Evolutionary conservation across 2,329 filamentous ascomycete species (phyloP), one percentile per base, ranked within the genome.

Genomic region (Penicillium freii): DNA sequence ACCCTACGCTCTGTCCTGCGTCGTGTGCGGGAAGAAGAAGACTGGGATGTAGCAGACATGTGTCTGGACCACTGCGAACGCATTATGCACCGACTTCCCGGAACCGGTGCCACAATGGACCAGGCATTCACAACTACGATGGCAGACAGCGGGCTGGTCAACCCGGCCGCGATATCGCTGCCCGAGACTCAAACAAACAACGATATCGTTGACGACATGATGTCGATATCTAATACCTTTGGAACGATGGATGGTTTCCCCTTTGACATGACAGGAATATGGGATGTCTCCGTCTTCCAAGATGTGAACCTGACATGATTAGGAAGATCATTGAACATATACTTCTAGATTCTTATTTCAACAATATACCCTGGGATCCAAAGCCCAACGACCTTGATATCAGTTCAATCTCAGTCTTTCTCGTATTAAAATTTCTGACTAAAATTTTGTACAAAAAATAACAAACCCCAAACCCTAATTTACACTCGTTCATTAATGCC

Each of bases 1-100:
- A 75, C 73, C 3, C 73, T 82, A 42, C 77, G 80, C 38, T 72
- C 75, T 8, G 77, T 80, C 33, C 75, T 83, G 8, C 77, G 78
- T 40, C 72, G 75, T 46, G 78, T 80, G 23, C 73, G 76, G 15
- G 77, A 78, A 31, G 77, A 81, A 50, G 78, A 81, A 62, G 77
- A 81, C 49, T 84, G 82, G 81, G 82, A 84, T 60, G 75, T 84
- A 9, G 81, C 81, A 8, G 78, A 81, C 48, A 82, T 82, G 68
- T 82, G 80, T 44, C 69, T 84, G 4, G 80, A 83, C 40, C 75
- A 78, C 64, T 78, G 77, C 65, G 77, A 79, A 56, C 71, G 72
- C 29, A 76, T 79, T 51, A 69, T 79, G 61, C 75, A 71, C 67
- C 69, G 75, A 42, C 74, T 76, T 29, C 73, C 74, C 5, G 71